Evolutionary conservation across 2,329 filamentous ascomycete species (phyloP), one percentile per base, ranked within the genome.

Genomic region (Septoria petroselini): DNA sequence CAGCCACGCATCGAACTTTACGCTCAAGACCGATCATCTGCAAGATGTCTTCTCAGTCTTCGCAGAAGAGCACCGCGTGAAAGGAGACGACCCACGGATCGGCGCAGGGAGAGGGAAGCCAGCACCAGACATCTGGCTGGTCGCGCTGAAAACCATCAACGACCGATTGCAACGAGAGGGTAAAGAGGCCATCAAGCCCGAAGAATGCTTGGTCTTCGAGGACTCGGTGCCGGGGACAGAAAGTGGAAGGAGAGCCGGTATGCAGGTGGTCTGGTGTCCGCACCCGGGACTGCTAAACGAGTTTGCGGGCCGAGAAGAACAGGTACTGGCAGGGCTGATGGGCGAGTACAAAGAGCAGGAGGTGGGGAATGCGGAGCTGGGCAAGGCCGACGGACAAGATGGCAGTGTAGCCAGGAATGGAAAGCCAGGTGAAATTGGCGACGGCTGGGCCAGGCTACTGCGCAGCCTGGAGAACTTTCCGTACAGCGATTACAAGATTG

Each of bases 151-250:
- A 69, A 87, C 84, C 3, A 85, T 98, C 67, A 98, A 98, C 70
- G 80, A 81, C 35, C 81, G 82, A 12, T 74, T 94, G 5, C 73
- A 72, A 8, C 55, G 75, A 0, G 71, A 76, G 3, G 82, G 81
- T 43, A 73, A 77, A 57, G 73, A 79, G 52, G 75, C 77, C 45
- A 84, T 98, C 55, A 76, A 67, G 46, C 89, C 90, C 0, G 86
- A 87, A 59, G 91, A 97, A 70, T 97, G 93, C 66, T 76, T 98
- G 12, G 93, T 97, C 0, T 97, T 98, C 63, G 93, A 98, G 71
- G 93, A 98, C 69, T 88, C 85, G 38, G 91, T 97, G 1, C 88
- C 90, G 0, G 93, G 93, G 3, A 89, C 96, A 2, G 93, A 98
- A 71, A 83, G 89, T 2, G 93, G 90, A 3, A 77, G 93, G 45